Base-by-base conservation (phyloP, 192 early-diverging fungal genomes). In the Haplosporangium gracile region DNA sequence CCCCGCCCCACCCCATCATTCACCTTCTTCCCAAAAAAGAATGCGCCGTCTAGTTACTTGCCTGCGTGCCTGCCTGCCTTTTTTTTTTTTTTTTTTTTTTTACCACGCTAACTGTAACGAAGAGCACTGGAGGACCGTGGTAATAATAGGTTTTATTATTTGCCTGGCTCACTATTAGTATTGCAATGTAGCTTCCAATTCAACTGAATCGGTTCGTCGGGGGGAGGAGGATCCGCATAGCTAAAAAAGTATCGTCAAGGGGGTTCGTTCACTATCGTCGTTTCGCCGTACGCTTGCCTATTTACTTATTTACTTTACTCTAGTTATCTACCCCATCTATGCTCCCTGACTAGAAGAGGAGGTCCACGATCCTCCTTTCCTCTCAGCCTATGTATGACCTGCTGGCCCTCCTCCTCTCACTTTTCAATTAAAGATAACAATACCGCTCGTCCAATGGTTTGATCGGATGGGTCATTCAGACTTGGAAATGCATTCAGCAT, bases 71-170 rank as follows among this genome's bases (percentile, higher is more conserved):
- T 36, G 1, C 2, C 36, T 43, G 1, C 5, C 5, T 7, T 43
- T 43, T 7, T 43, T 43, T 7, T 43, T 10, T 7, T 7, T 43
- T 43, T 43, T 15, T 60, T 60, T 65, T 29, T 65, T 65, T 65
- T 65, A 65, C 60, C 60, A 65, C 60, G 60, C 60, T 65, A 15
- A 60, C 24, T 26, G n/a, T 45, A 11, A 20, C 49, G 2, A 51
- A 51, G 49, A 65, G 60, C 60, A 65, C 2, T 13, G 60, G 26
- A 57, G 55, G 60, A 65, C 29, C 60, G 60, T 65, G 60, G 60
- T 65, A 65, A 65, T 65, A 65, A 65, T 65, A 65, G 60, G 60
- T 63, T 63, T 32, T 32, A 9, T 63, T 63, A 9, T 63, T 63
- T 29, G 10, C 60, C 60, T 65, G 51, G 51, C 51, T 53, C 51